A percentile compares a stretch with the other conserved stretches of the same genome.
Conservation (phyloP, 495 filamentous ascomycete genomes). For the Evansstolkia leycettana region DNA sequence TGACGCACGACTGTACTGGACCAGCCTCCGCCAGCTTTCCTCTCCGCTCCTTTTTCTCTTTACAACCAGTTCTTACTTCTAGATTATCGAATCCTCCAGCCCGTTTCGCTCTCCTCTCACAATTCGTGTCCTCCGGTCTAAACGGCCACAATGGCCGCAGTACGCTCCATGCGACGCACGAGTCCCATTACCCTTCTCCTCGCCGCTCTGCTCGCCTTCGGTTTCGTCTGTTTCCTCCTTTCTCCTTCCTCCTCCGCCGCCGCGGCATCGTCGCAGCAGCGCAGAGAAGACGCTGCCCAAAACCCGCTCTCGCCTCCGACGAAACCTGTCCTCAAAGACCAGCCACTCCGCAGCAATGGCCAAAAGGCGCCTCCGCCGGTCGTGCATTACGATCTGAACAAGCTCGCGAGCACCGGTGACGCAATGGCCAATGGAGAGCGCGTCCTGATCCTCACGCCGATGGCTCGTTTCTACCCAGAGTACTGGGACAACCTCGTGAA, state of each 20-base stretch:
- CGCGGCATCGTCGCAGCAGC: conserved; percentile 23
- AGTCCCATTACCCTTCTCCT: conserved; percentile 56
- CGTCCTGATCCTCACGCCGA: conserved; percentile 82
- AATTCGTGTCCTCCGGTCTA: no score
- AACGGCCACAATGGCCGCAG: conserved; percentile 33
- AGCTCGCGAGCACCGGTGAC: conserved; percentile 66
- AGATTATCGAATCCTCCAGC: no score
- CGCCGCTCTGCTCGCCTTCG: conserved; percentile 45
- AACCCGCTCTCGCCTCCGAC: conserved; percentile 73
- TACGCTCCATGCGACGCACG: conserved; percentile 51
- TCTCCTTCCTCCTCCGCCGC: conserved; percentile 25
- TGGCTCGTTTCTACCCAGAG: conserved; percentile 80
- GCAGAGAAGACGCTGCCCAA: conserved; percentile 47
- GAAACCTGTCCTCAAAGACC: conserved; percentile 65
- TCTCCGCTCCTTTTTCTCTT: no score
- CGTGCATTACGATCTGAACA: conserved; percentile 87
- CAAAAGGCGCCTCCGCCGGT: conserved; percentile 66
- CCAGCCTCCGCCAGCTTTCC: no score
- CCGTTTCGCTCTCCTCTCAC: no score
- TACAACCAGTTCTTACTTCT: no score
- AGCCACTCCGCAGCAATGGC: conserved; percentile 40
- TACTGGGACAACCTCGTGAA: conserved; percentile 94
- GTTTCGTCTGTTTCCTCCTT: conserved; percentile 43
- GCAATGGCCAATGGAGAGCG: conserved; percentile 70
- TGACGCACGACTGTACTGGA: no score